Base-by-base conservation (phyloP, 129 eudicot species). In the Kitagawia praeruptora region DNA sequence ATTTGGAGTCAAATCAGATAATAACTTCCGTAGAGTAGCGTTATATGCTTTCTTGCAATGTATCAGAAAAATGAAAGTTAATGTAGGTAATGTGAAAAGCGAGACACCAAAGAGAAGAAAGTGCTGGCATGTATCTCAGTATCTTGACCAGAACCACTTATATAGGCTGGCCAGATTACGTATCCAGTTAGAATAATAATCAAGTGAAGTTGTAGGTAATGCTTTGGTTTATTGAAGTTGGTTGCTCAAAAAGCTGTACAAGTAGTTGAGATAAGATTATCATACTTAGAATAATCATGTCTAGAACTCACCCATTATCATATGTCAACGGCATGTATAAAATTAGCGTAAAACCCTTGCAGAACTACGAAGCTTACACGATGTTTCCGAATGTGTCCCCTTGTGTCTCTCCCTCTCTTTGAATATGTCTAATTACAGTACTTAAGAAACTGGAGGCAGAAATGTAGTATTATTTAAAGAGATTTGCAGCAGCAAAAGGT, bases 191-290 rank as follows among this genome's bases (percentile, higher is more conserved):
- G 81, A 82, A 86, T 83, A 85, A 74, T 81, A 69, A 64, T 76
- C 72, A 75, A 37, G 79, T 76, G 78, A 80, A 27, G 83, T 78
- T 83, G 83, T 80, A 31, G 34, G 34, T 31, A 31, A 31, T 31
- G 34, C 45, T 67, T 73, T 74, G 13, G 82, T 79, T 87, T 87
- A 76, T 77, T 63, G 73, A 77, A 87, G 89, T 88, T 88, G 88
- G 93, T 87, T 85, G 82, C 87, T 82, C 82, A 79, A 84, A 85
- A 88, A 88, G 89, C 88, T 88, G 91, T 85, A 83, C 83, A 53
- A 83, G 82, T 80, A 67, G 87, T 86, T 92, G 85, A 70, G 81
- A 84, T 88, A 83, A 75, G 49, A 82, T 78, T 74, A 79, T 44
- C 81, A 64, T 66, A 64, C 81, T 19, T 78, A 49, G 81, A 75